Percentiles rank a stretch among this genome's conserved stretches.
Conservation (phyloP, 257 asterid genomes). For the Solanum rostratum region DNA sequence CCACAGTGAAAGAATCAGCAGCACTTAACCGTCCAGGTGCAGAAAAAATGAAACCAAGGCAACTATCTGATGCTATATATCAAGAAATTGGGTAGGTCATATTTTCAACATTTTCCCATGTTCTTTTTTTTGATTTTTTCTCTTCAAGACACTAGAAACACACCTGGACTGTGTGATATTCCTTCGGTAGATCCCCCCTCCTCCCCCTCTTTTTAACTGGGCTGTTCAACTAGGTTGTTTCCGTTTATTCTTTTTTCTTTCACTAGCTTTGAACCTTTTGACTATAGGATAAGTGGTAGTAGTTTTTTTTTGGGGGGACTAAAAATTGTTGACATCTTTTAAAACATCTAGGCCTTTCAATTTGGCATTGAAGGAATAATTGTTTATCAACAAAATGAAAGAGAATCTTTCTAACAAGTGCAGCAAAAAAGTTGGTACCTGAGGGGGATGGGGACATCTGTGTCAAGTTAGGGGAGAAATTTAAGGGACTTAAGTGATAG, state of each 20-base stretch:
- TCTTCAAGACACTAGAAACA: background rate
- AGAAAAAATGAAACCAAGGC: slow-evolving; percentile 81
- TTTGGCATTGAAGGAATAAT: background rate
- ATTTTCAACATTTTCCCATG: background rate
- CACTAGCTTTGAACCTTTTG: background rate
- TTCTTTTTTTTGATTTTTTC: background rate
- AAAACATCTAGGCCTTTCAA: background rate
- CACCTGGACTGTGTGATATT: background rate
- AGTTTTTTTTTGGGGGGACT: background rate
- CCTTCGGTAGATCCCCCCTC: background rate
- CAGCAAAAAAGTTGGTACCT: background rate
- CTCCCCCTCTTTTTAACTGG: background rate
- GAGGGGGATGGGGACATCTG: background rate
- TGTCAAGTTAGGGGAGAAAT: background rate
- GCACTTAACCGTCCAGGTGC: slow-evolving; percentile 70
- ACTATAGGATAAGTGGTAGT: background rate
- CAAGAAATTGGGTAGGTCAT: slow-evolving; percentile 77
- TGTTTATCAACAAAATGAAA: background rate
- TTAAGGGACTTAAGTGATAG: background rate
- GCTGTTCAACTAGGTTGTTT: background rate
- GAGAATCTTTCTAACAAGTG: background rate
- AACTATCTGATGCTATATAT: slow-evolving; percentile 92
- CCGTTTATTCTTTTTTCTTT: background rate
- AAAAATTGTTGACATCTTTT: background rate
- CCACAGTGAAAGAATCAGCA: slow-evolving; percentile 62